Evolutionary conservation across 352 stramenopile species (phyloP).

Genomic region (Pythium phragmiticola): DNA sequence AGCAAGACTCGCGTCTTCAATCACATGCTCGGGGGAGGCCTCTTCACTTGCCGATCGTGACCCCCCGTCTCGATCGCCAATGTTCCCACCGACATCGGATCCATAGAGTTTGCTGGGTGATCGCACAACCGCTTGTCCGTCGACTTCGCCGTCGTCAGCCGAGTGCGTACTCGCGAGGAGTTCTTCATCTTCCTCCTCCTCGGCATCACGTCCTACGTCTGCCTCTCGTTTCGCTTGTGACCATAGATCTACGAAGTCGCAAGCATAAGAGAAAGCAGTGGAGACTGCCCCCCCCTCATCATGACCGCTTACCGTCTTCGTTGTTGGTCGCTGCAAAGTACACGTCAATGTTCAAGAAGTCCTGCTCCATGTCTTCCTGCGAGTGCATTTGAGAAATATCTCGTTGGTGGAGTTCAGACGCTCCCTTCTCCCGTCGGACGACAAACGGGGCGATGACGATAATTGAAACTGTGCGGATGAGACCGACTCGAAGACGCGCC

Average conservation of each 20-base stretch:
- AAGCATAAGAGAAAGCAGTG: too few relatives aligned
- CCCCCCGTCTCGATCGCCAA: background rate
- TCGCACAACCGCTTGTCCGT: background rate
- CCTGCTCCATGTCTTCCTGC: conserved; percentile 31
- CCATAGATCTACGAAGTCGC: conserved; percentile 35
- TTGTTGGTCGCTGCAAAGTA: conserved; percentile 33
- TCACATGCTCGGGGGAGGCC: conserved; percentile 15
- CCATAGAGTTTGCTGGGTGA: background rate
- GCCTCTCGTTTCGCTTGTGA: conserved; percentile 3
- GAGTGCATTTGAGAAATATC: conserved; percentile 29
- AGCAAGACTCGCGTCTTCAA: conserved; percentile 16
- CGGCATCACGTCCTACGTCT: conserved; percentile 2
- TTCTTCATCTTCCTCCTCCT: conserved; percentile 10
- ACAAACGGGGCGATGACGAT: conserved; percentile 7
- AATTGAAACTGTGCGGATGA: conserved; percentile 9
- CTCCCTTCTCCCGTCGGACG: too few relatives aligned
- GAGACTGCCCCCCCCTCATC: too few relatives aligned
- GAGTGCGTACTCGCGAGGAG: background rate
- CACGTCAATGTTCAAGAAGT: conserved; percentile 36
- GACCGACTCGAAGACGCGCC: background rate
- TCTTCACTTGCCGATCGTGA: conserved; percentile 12
- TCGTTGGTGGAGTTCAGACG: background rate
- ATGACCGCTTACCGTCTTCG: conserved; percentile 28
- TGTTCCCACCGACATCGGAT: too few relatives aligned
- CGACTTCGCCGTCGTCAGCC: background rate